Evolutionary conservation across 208 protist genomes (phyloP), one percentile per base, ranked within the genome.

Genomic region (Leishmania gerbilli): DNA sequence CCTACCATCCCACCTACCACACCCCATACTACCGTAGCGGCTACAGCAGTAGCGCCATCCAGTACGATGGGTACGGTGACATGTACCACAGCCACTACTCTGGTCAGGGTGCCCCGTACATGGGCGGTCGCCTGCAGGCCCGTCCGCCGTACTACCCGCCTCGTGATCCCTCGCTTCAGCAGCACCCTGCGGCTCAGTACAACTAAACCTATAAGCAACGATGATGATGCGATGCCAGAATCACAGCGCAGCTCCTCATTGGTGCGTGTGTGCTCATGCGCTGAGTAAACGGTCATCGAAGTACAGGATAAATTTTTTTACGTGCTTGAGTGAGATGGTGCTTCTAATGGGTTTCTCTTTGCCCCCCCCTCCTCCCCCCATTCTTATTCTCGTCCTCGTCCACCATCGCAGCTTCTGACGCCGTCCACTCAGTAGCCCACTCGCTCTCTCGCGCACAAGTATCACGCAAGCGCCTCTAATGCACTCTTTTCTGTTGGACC

Each of bases 71-170:
- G 42, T 81, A 81, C 79, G 62, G 68, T 34, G 62, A 74, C 58
- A 45, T 62, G 58, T 81, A 80, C 78, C 71, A 45, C 21, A 74
- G 56, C 53, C 83, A 87, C 74, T 88, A 88, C 77, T 64, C 58
- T 24, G 21, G 68, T 49, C 86, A 87, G 71, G 74, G 80, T 37
- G 56, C 53, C 56, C 79, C 77, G 31, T 83, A 85, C 81, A 80
- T 80, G 60, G 64, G 74, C 13, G 31, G 80, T 34, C 86, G 84
- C 37, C 83, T 91, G 77, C 88, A 91, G 86, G 15, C 82, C 51
- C 79, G 77, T 71, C 83, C 84, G 31, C 83, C 88, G 42, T 91
- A 91, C 83, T 91, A 91, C 81, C 88, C 88, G 1, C 76, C 83
- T 11, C 85, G 74, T 65, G 75, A 85, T 45, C 62, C 79, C 67